phyloP scores from a whole-genome alignment of 441 rosid species.

The Flueggea neowawraea region DNA sequence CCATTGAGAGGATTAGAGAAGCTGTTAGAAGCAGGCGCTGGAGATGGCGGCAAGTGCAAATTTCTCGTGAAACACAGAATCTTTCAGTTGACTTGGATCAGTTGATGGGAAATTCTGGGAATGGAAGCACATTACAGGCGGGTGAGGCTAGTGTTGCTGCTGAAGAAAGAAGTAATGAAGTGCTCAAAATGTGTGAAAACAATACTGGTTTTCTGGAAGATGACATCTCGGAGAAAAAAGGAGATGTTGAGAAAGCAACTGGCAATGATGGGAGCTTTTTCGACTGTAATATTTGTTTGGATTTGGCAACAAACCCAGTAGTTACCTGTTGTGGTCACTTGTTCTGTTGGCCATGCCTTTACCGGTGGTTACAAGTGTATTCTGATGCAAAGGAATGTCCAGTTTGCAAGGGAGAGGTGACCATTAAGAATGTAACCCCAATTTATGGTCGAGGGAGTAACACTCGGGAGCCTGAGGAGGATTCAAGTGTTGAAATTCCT shows the following conservation, averaged over 20 bases:
- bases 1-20: conserved; percentile 50
- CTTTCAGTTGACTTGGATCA: conserved; percentile 61
- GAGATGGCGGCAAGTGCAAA: conserved; percentile 54
- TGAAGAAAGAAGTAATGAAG: conserved; percentile 63
- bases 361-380: conserved; percentile 68
- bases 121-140: conserved; percentile 53
- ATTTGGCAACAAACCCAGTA: conserved; percentile 88
- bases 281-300: conserved; percentile 89
- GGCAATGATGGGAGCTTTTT: conserved; percentile 77
- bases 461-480: conserved; percentile 58
- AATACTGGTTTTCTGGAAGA: conserved; percentile 59
- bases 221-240: conserved; percentile 47
- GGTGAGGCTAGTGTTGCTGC: conserved; percentile 92
- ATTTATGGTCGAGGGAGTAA: conserved; percentile 83
- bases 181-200: conserved; percentile 66
- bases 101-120: conserved; percentile 47
- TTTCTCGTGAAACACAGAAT: conserved; percentile 42
- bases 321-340: conserved; percentile 96
- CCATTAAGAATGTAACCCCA: conserved; percentile 71
- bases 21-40: conserved; percentile 60
- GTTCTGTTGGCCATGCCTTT: conserved; percentile 94
- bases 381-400: conserved; percentile 96
- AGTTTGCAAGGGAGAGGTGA: conserved; percentile 89
- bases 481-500: conserved; percentile 68
- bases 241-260: conserved; percentile 51